Evolutionary conservation across 2,329 filamentous ascomycete species (phyloP), one percentile per base, ranked within the genome.

Genomic region (Alternaria ventricosa): DNA sequence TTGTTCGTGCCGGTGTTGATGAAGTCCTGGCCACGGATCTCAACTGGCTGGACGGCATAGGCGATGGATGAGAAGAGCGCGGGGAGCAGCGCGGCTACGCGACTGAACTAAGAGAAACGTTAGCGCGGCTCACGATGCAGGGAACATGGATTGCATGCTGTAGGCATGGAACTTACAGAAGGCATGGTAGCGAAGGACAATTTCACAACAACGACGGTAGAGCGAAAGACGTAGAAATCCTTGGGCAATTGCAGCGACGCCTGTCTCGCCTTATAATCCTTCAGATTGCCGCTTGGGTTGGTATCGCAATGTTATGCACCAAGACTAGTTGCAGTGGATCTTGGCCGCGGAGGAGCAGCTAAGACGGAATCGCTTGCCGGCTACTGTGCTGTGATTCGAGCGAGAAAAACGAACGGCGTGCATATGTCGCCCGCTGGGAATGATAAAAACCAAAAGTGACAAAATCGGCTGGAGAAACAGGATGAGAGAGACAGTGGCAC

Each of bases 11-110:
- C 81, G 36, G 83, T 83, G 76, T 89, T 86, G 70, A 90, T 83
- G 77, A 90, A 89, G 75, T 90, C 85, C 76, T 87, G 85, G 63
- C 87, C 87, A 59, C 84, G 75, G 55, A 89, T 84, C 61, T 84
- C 83, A 60, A 90, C 81, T 7, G 87, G 84, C 58, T 85, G 84
- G 47, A 89, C 85, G 27, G 87, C 87, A 20, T 80, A 73, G 43
- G 82, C 83, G 68, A 85, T 78, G 69, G 82, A 78, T 44, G 83
- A 77, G 57, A 79, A 70, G 65, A 78, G 70, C 55, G 72, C 73
- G 43, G 71, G 66, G 28, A 75, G 57, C 20, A 77, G 63, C 55
- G 66, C 70, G 63, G 76, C 61, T 41, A 71, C 70, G 63, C 71
- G 72, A 63, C 71, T 65, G 55, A 75, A 67, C 76, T 77, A 60